phyloP scores from a whole-genome alignment of 768 basidiomycete genomes.

The Pleurotus sapidus region DNA sequence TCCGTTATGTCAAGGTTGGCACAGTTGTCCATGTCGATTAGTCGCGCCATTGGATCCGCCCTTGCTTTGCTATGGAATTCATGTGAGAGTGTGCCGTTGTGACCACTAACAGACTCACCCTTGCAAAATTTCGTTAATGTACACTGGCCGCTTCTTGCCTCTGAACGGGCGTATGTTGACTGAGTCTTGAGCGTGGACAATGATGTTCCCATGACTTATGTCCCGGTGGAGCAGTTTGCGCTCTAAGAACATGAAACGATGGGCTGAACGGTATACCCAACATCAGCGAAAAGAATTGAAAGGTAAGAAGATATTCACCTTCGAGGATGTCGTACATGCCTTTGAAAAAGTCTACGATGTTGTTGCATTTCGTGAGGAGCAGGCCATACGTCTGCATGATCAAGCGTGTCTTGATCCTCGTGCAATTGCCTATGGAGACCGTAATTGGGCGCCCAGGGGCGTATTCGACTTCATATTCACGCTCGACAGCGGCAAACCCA shows the following conservation, averaged over 20 bases:
- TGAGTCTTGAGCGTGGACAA: conserved; percentile 7
- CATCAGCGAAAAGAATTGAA: not conserved
- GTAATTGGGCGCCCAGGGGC: not conserved
- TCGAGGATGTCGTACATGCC: conserved; percentile 9
- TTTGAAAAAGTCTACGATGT: conserved; percentile 6
- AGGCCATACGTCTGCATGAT: conserved; percentile 6
- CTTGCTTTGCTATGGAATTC: not conserved
- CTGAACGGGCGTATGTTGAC: not conserved
- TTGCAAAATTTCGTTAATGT: conserved; percentile 3
- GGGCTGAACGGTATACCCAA: not conserved
- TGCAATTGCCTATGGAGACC: not conserved
- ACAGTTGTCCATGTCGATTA: not conserved
- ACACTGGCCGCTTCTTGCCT: conserved; percentile 1
- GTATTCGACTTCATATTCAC: conserved; percentile 3
- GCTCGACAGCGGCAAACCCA: conserved; percentile 6
- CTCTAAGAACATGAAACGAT: conserved; percentile 5
- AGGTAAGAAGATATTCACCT: not conserved
- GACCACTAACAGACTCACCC: not conserved
- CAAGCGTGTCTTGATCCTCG: conserved; percentile 4
- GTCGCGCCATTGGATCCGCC: not conserved
- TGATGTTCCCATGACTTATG: conserved; percentile 23
- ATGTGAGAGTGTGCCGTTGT: not conserved
- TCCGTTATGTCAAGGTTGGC: not conserved
- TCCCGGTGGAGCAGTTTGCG: conserved; percentile 22
- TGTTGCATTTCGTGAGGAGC: conserved; percentile 1